Percentiles rank a stretch among this genome's conserved stretches.
phyloP scores from a whole-genome alignment of 345 rosid species.

The Jatropha curcas region DNA sequence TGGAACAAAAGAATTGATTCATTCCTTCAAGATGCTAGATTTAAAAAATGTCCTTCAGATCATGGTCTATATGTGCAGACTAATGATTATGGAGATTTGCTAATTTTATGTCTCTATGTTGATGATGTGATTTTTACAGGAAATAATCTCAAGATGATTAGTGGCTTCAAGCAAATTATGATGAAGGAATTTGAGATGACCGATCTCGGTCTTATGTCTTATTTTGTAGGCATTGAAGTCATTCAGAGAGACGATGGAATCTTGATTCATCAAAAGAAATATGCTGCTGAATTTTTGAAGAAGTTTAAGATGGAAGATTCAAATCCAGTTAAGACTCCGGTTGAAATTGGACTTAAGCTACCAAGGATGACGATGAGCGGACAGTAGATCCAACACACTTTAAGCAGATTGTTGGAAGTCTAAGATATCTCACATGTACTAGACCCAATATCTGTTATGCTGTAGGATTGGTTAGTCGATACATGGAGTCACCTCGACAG shows the following conservation, averaged over 20 bases:
- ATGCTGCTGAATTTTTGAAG: not conserved
- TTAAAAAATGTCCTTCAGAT: not conserved
- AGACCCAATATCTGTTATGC: constrained; percentile 10
- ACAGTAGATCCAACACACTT: not conserved
- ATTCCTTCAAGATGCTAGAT: not conserved
- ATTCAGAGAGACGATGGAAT: not conserved
- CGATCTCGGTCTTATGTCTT: too few relatives aligned
- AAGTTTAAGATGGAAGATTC: not conserved
- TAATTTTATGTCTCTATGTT: not conserved
- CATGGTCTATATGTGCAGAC: not conserved
- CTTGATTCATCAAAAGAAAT: not conserved
- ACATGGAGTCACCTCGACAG: not conserved
- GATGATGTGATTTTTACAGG: too few relatives aligned
- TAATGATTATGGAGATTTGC: not conserved
- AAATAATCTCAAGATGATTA: not conserved
- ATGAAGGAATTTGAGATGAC: not conserved
- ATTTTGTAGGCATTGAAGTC: not conserved
- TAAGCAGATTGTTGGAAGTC: not conserved
- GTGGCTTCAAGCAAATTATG: not conserved
- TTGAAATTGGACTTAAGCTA: not conserved
- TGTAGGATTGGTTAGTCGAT: constrained; percentile 11
- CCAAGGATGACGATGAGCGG: not conserved
- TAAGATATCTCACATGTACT: constrained; percentile 1
- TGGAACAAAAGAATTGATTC: not conserved
- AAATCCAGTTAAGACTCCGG: not conserved